phyloP scores from a whole-genome alignment of 768 basidiomycete genomes.

The Lactarius hatsudake region DNA sequence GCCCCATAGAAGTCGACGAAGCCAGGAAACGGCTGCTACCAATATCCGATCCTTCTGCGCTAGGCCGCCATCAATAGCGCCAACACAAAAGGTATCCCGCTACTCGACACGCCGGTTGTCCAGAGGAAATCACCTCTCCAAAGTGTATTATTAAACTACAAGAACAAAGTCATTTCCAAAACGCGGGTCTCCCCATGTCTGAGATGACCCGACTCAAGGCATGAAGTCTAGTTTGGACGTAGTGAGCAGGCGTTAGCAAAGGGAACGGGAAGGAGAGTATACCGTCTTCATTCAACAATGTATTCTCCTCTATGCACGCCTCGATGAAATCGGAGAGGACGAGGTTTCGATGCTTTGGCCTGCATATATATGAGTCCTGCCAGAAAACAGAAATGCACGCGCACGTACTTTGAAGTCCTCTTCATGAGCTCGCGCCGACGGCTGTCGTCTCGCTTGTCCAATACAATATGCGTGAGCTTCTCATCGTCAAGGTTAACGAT shows the following conservation, averaged over 20 bases:
- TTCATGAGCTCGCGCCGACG: slow-evolving; percentile 69
- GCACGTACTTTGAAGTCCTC: slow-evolving; percentile 64
- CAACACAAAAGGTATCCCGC: too few species aligned
- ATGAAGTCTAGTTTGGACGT: slow-evolving; percentile 13
- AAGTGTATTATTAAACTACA: neutral
- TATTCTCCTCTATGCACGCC: slow-evolving; percentile 79
- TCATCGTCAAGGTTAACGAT: slow-evolving; percentile 67
- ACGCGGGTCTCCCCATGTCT: neutral
- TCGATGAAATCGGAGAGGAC: slow-evolving; percentile 75
- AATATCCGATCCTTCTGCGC: too few species aligned
- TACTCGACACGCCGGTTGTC: too few species aligned
- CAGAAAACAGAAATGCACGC: neutral
- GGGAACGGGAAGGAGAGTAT: slow-evolving; percentile 28
- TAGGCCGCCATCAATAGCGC: too few species aligned
- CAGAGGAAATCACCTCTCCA: too few species aligned
- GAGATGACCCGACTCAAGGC: slow-evolving; percentile 5
- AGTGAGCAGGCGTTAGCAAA: neutral
- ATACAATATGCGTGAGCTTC: slow-evolving; percentile 81
- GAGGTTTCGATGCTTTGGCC: slow-evolving; percentile 78
- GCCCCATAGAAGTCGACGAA: too few species aligned
- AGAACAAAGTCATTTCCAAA: neutral
- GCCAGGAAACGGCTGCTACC: too few species aligned
- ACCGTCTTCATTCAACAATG: slow-evolving; percentile 85
- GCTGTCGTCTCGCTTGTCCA: slow-evolving; percentile 79
- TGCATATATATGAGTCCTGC: slow-evolving; percentile 7